These are phyloP conservation scores for Psilocybe sp. DNA, from an alignment of 768 basidiomycete species.

Conservation along the genomic window DNA sequence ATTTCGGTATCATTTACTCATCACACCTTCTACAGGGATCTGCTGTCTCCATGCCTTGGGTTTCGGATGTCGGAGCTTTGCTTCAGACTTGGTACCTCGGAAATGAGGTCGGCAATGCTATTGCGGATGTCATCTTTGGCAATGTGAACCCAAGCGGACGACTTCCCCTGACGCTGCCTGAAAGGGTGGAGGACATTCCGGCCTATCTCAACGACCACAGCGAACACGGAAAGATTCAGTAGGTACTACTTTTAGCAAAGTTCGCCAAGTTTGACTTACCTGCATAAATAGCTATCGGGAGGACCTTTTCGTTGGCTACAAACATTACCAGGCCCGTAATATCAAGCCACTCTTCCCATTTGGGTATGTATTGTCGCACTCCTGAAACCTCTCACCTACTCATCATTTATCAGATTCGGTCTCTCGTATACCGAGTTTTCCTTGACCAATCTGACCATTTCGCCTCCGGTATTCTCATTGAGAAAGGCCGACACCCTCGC, in stretches of 20 bases:
- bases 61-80: slow-evolving; percentile 48
- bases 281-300: slow-evolving; percentile 42
- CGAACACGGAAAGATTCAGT: slow-evolving; percentile 55
- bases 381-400: slow-evolving; percentile 2
- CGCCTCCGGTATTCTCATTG: slow-evolving; percentile 18
- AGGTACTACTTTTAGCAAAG: slow-evolving; percentile 3
- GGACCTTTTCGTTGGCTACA: slow-evolving; percentile 69
- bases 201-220: slow-evolving; percentile 55
- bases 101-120: slow-evolving; percentile 63
- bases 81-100: slow-evolving; percentile 67
- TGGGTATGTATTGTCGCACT: slow-evolving; percentile 39
- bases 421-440: slow-evolving; percentile 74
- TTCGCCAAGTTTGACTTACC: not conserved
- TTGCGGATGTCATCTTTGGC: slow-evolving; percentile 65
- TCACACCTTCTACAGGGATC: slow-evolving; percentile 44
- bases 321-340: slow-evolving; percentile 54
- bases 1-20: not conserved
- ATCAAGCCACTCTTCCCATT: slow-evolving; percentile 65
- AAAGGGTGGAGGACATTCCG: slow-evolving; percentile 58
- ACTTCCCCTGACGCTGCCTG: slow-evolving; percentile 60
- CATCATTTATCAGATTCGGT: slow-evolving; percentile 45
- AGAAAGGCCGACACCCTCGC: slow-evolving; percentile 23
- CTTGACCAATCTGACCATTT: slow-evolving; percentile 44
- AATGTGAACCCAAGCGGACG: slow-evolving; percentile 58
- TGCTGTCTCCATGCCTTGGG: slow-evolving; percentile 76